phyloP scores from a whole-genome alignment of 352 stramenopile genomes.

The Pythium brachiatum region DNA sequence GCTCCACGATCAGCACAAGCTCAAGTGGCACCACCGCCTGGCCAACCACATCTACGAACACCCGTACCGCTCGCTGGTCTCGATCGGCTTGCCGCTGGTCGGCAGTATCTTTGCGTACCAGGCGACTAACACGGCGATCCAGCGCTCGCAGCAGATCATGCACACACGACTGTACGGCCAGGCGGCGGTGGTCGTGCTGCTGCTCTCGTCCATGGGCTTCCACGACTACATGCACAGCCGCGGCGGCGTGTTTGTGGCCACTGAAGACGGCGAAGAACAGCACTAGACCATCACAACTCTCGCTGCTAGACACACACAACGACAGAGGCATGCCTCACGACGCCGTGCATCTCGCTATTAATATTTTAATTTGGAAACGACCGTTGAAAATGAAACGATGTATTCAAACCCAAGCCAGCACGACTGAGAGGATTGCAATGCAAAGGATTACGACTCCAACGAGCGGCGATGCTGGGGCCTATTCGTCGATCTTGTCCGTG shows the following conservation, averaged over 20 bases:
- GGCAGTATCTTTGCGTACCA: conserved; percentile 73
- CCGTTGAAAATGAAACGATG: background rate
- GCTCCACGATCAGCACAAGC: conserved; percentile 29
- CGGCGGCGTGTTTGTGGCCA: conserved; percentile 46
- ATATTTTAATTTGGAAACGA: background rate
- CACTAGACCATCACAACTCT: background rate
- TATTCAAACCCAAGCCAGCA: background rate
- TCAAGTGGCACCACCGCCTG: conserved; percentile 56
- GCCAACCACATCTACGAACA: conserved; percentile 84
- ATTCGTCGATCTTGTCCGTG: background rate
- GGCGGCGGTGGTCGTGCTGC: conserved; percentile 55
- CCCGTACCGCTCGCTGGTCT: conserved; percentile 59
- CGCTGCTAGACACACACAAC: too few species aligned
- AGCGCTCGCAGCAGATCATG: conserved; percentile 83
- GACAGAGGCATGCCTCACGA: background rate
- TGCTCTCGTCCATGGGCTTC: conserved; percentile 81
- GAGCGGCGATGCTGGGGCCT: too few species aligned
- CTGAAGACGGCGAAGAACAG: conserved; percentile 11
- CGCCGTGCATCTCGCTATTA: background rate
- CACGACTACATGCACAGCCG: conserved; percentile 80
- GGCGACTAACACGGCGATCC: conserved; percentile 66
- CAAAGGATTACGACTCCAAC: too few species aligned
- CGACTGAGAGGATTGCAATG: background rate
- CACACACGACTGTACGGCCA: conserved; percentile 85
- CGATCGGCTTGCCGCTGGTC: conserved; percentile 57